These are phyloP conservation scores for Plasmodium coatneyi DNA, from an alignment of 169 alveolate genomes.

Conservation along the genomic window DNA sequence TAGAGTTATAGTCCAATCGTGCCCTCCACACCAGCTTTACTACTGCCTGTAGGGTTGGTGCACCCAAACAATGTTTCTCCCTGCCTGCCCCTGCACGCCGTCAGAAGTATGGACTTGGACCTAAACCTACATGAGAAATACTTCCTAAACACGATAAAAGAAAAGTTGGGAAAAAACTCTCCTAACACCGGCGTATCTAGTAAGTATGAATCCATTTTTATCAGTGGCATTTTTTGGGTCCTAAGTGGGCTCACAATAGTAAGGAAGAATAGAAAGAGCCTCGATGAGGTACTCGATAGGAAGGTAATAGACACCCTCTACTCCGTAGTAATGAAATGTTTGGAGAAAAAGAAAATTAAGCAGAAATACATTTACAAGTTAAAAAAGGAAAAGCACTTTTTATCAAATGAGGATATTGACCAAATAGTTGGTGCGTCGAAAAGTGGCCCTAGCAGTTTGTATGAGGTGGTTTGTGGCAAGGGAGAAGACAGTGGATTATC, in stretches of 20 bases:
- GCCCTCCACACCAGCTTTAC: neutral
- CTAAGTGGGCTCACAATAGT: constrained; percentile 30
- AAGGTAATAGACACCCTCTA: constrained; percentile 36
- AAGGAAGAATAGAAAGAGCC: constrained; percentile 11
- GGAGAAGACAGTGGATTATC: neutral
- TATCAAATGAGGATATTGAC: constrained; percentile 40
- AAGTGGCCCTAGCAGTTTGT: neutral
- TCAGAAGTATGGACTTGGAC: constrained; percentile 20
- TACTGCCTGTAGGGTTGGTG: neutral
- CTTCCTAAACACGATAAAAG: constrained; percentile 47
- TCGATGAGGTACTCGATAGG: constrained; percentile 24
- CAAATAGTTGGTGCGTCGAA: neutral
- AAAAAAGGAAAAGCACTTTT: constrained; percentile 31
- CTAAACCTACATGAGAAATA: constrained; percentile 41
- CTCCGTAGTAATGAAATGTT: constrained; percentile 44
- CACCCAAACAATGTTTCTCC: neutral
- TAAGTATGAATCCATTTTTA: constrained; percentile 49
- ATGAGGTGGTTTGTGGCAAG: neutral
- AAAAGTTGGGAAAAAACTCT: constrained; percentile 7
- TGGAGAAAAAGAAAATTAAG: constrained; percentile 50
- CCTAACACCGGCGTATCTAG: neutral
- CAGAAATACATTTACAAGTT: constrained; percentile 30
- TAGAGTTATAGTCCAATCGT: neutral
- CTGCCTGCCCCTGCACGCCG: neutral
- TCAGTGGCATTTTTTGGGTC: constrained; percentile 66